Base-by-base conservation (phyloP, 805 yeast genomes). In the Lipomyces mesembrius region DNA sequence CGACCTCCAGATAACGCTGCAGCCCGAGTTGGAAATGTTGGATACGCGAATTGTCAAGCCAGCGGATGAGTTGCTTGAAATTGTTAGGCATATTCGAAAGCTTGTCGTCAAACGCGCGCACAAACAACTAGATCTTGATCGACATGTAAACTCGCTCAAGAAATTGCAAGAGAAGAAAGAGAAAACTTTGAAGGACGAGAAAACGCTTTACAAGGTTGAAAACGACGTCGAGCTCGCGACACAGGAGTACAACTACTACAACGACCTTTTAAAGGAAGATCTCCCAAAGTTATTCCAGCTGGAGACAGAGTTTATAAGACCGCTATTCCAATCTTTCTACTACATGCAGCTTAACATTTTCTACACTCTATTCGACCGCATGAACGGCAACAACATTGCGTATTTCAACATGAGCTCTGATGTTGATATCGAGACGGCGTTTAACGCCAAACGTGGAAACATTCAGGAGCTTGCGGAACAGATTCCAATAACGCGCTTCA, bases 331-430 rank as follows among this genome's bases (percentile, higher is more conserved):
- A 74, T 89, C 96, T 63, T 88, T 95, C 79, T 95, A 95, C 80
- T 95, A 87, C 83, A 95, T 95, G 98, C 99, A 95, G 82, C 85
- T 95, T 82, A 95, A 95, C 81, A 92, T 95, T 65, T 95, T 93
- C 79, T 95, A 95, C 83, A 92, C 97, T 0, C 82, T 95, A 69
- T 93, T 91, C 82, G 89, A 85, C 76, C 86, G 90, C 74, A 91
- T 94, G 91, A 97, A 94, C 80, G 97, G 91, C 76, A 88, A 94
- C 90, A 92, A 95, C 81, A 95, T 95, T 72, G 97, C 98, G 17
- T 95, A 95, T 80, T 95, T 95, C 79, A 96, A 95, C 77, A 82
- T 95, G 76, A 82, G 86, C 60, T 83, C 90, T 57, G 43, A 62
- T 12, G 64, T 59, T 54, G 98, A 92, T 77, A 90, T 95, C 70